These are phyloP conservation scores for Paecilomyces niveus DNA, from an alignment of 2,329 filamentous ascomycete species.

Conservation along the genomic window DNA sequence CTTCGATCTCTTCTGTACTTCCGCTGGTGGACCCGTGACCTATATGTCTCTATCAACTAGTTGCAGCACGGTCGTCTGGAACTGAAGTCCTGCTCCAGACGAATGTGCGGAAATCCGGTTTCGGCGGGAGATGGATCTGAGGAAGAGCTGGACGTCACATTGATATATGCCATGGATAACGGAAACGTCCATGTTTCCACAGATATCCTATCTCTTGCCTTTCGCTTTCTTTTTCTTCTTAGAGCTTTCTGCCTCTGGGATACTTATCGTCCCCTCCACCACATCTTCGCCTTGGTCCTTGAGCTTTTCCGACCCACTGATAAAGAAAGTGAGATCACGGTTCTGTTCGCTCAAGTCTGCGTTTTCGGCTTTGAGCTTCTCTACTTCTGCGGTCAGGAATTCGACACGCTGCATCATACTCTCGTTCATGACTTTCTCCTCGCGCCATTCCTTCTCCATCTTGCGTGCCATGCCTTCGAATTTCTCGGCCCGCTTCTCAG, in stretches of 20 bases:
- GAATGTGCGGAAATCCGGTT: not conserved
- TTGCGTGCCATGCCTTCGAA: slow-evolving; percentile 69
- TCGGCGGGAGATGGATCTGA: not conserved
- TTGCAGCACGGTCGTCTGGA: not conserved
- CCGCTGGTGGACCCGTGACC: not conserved
- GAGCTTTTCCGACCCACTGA: slow-evolving; percentile 74
- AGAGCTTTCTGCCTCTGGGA: slow-evolving; percentile 45
- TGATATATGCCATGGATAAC: not conserved
- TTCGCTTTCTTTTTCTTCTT: slow-evolving; percentile 43
- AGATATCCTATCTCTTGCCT: slow-evolving; percentile 12
- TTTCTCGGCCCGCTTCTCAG: slow-evolving; percentile 61
- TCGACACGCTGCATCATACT: slow-evolving; percentile 72
- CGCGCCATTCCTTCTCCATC: slow-evolving; percentile 67
- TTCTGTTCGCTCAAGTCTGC: slow-evolving; percentile 78
- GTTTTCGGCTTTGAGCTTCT: slow-evolving; percentile 53
- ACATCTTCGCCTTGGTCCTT: slow-evolving; percentile 66
- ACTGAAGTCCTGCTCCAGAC: not conserved
- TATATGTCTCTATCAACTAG: not conserved
- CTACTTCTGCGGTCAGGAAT: slow-evolving; percentile 55
- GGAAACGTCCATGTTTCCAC: no score
- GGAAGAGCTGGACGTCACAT: not conserved
- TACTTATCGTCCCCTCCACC: slow-evolving; percentile 62
- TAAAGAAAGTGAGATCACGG: slow-evolving; percentile 78
- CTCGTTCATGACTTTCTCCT: slow-evolving; percentile 79
- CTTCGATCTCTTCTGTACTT: not conserved